Evolutionary conservation across 768 basidiomycete species (phyloP).

Genomic region (Phylloporus sp.): DNA sequence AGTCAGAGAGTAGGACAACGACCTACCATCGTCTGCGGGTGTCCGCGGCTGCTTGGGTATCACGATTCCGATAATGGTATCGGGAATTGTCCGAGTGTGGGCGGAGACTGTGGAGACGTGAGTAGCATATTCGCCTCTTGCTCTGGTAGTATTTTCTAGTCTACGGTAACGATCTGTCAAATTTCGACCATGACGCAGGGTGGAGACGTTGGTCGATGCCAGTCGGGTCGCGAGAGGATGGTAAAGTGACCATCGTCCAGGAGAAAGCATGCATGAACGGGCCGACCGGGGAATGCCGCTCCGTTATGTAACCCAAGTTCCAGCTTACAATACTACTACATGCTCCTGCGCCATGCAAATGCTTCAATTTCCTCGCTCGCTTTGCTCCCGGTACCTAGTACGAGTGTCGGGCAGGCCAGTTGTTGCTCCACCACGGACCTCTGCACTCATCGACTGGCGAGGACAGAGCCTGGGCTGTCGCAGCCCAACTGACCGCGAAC

Average conservation of each 20-base stretch:
- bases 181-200: constrained; percentile 47
- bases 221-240: constrained; percentile 5
- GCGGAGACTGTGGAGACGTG: too few relatives aligned
- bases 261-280: constrained; percentile 21
- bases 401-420: too few relatives aligned
- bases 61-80: constrained; percentile 27
- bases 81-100: too few relatives aligned
- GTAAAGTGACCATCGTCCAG: constrained; percentile 2
- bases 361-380: constrained; percentile 43
- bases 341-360: constrained; percentile 47
- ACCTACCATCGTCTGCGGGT: constrained; percentile 53
- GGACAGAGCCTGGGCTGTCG: constrained; percentile 53
- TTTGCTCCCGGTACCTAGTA: constrained; percentile 42
- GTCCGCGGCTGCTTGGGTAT: constrained; percentile 59
- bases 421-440: not conserved
- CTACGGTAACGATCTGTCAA: constrained; percentile 50
- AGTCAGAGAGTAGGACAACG: too few relatives aligned
- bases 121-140: constrained; percentile 36
- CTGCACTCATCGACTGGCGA: constrained; percentile 48
- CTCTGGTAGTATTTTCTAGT: constrained; percentile 51
- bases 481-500: constrained; percentile 76
- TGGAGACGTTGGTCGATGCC: not conserved
- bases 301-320: too few relatives aligned
- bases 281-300: too few relatives aligned
- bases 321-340: too few relatives aligned